Base-by-base conservation (phyloP, 352 stramenopile species). In the Phytophthora europaea region DNA sequence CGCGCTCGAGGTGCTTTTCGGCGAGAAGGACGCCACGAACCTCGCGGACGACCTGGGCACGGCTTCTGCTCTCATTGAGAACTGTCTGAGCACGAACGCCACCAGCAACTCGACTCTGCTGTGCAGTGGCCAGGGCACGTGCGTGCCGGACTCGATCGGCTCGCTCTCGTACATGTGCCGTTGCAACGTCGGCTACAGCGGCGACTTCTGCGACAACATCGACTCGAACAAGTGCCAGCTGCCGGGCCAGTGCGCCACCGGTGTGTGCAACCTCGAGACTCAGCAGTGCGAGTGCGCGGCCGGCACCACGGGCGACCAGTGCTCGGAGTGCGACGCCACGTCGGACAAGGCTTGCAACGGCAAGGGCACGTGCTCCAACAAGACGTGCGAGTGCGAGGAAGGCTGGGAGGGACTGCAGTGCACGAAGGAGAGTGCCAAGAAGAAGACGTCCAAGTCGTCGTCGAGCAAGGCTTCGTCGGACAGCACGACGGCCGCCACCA, bases 171-270 rank as follows among this genome's bases (percentile, higher is more conserved):
- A 93, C 80, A 82, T 71, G 47, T 94, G 87, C 76, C 80, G 77
- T 45, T 94, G 85, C 80, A 93, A 92, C 71, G 57, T 83, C n/a
- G 87, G 87, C 51, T 94, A 94, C 85, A 89, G 78, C 45, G 82
- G 82, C 5, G 71, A 82, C 61, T 82, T 77, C 61, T 93, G 85
- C 55, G 78, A 89, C 47, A 65, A 66, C 6, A 81, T 90, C n/a
- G 78, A 85, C 55, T 91, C 85, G 48, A 93, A 93, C 84, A 90
- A 91, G 71, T 94, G 87, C 70, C 82, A 87, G 51, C 67, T 90
- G 38, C 87, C 85, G 8, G 85, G 87, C 23, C 87, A 94, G 65
- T 94, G 85, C 67, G 81, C 77, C 36, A 87, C 81, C 6, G 85
- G 87, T 40, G 79, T 79, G 55, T 94, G 87, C 80, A 90, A 93